A percentile compares a stretch with the other conserved stretches of the same genome.
These are phyloP conservation scores for Calycina herbarum DNA, from an alignment of 2,329 filamentous ascomycete genomes.

Conservation along the genomic window DNA sequence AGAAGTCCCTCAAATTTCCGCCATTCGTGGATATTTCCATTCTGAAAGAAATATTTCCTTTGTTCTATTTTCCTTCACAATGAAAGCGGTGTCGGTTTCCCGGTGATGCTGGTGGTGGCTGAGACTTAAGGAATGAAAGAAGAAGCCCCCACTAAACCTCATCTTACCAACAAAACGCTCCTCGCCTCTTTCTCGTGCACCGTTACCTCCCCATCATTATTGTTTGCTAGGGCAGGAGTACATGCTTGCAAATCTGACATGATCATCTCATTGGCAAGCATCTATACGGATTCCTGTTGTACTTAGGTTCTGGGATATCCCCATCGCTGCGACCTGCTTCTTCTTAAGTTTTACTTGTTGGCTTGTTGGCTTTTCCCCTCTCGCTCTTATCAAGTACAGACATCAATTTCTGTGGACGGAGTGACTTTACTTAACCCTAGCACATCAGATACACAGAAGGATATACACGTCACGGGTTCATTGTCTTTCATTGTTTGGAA, in stretches of 20 bases:
- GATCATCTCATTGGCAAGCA: background rate
- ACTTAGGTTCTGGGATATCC: background rate
- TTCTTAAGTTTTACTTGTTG: background rate
- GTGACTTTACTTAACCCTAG: background rate
- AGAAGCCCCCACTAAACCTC: background rate
- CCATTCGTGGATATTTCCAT: background rate
- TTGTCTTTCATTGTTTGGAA: background rate
- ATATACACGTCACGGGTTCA: background rate
- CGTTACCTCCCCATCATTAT: background rate
- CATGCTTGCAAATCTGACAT: constrained; percentile 5
- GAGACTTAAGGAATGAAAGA: constrained; percentile 1
- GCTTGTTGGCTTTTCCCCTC: background rate
- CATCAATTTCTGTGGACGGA: background rate
- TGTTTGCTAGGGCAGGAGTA: background rate
- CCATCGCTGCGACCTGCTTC: background rate
- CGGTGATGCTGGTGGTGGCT: background rate
- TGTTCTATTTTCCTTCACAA: background rate
- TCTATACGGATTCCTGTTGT: background rate
- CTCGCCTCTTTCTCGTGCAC: background rate
- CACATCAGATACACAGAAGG: background rate
- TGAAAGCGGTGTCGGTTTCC: background rate
- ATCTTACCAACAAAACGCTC: background rate
- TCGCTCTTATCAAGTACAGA: background rate
- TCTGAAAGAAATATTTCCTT: background rate
- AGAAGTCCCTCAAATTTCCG: background rate